Conservation (phyloP, 2,329 filamentous ascomycete genomes). For the Ceratocystis colombiana region DNA sequence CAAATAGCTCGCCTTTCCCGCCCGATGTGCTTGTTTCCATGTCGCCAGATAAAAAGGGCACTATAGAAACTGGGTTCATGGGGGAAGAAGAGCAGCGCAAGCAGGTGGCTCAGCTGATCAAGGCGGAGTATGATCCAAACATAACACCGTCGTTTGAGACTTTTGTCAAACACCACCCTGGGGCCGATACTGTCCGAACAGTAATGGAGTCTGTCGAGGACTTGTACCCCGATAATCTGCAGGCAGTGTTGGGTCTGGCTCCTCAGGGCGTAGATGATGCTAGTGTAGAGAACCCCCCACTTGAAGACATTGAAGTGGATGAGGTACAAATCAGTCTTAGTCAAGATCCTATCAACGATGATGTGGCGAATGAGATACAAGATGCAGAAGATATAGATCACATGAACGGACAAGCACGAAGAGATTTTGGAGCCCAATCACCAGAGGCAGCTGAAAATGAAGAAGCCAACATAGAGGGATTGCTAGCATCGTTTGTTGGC, state of each 20-base stretch:
- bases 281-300: constrained; percentile 29
- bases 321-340: constrained; percentile 43
- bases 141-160: constrained; percentile 47
- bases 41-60: constrained; percentile 61
- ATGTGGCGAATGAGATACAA: constrained; percentile 4
- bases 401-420: neutral
- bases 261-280: constrained; percentile 27
- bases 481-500: constrained; percentile 30
- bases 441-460: neutral
- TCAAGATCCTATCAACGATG: constrained; percentile 8
- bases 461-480: constrained; percentile 2
- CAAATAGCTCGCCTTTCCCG: constrained; percentile 39
- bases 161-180: constrained; percentile 48
- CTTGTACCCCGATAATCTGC: constrained; percentile 61
- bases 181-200: constrained; percentile 58
- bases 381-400: neutral
- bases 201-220: constrained; percentile 77
- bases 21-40: constrained; percentile 75
- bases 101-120: constrained; percentile 52
- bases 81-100: constrained; percentile 76
- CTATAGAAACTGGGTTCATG: constrained; percentile 61
- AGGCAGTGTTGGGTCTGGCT: constrained; percentile 38
- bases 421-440: neutral
- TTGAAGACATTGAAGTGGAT: constrained; percentile 51
- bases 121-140: constrained; percentile 49